Base-by-base conservation (phyloP, 768 basidiomycete genomes). In the Boletus tylopilopsis region DNA sequence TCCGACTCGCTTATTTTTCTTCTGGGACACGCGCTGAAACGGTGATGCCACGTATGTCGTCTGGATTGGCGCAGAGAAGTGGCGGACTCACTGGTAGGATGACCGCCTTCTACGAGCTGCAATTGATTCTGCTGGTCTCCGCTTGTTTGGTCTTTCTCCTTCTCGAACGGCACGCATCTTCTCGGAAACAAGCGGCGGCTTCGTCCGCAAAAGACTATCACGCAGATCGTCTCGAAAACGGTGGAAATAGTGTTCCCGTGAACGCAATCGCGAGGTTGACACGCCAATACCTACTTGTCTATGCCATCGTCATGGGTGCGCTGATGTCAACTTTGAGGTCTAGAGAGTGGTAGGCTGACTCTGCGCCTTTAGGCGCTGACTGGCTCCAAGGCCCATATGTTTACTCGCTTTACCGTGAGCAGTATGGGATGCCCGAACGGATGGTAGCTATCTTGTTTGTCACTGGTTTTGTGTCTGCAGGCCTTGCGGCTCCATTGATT, bases 371-470 rank as follows among this genome's bases (percentile, higher is more conserved):
- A 87, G 85, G 80, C 49, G 83, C 85, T 33, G 85, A 89, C 64
- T 87, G 87, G 85, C 72, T 89, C 13, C 85, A 89, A 64, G 87
- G 87, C 0, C 87, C 87, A 15, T 89, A 89, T 58, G 73, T 89
- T 0, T 90, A 87, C 57, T 85, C 85, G 15, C 68, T 89, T 0
- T 90, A 88, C 62, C 72, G 74, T 39, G 84, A 86, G 36, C 83
- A 87, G 58, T 85, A 87, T 53, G 66, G 59, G 10, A 80, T 82
- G 59, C 70, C 83, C 0, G 85, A 86, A 62, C 68, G 81, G 29
- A 63, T 78, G 21, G 84, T 90, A 6, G 85, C 87, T 2, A 59
- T 84, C 29, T 72, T 90, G 42, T 90, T 89, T 58, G 84, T 90
- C n/a, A 84, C 82, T 0, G 87, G 87, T 2, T 90, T 88, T 62